These are phyloP conservation scores for Rutstroemia sp. DNA, from an alignment of 2,329 filamentous ascomycete species.

Conservation along the genomic window DNA sequence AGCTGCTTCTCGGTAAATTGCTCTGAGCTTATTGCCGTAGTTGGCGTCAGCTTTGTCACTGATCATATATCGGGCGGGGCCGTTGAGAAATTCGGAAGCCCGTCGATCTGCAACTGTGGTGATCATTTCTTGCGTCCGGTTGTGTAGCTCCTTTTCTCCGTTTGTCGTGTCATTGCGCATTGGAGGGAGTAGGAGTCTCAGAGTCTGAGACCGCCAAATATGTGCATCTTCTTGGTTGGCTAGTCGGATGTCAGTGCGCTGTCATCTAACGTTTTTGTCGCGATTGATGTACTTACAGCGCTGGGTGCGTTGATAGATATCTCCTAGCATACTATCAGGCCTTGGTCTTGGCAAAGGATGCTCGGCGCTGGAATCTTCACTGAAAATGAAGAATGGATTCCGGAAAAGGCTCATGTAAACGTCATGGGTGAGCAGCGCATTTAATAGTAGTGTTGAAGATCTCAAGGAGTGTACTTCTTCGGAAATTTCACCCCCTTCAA, in stretches of 20 bases:
- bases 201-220: constrained; percentile 17
- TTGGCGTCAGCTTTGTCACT: background rate
- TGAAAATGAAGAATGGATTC: constrained; percentile 13
- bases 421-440: constrained; percentile 13
- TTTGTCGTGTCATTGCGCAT: background rate
- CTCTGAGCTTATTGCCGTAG: background rate
- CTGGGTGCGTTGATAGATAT: background rate
- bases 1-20: constrained; percentile 13
- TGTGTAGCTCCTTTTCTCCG: background rate
- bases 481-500: constrained; percentile 8
- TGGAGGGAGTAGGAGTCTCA: constrained; percentile 14
- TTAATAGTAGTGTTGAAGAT: constrained; percentile 13
- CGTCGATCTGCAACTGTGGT: background rate
- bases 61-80: constrained; percentile 10
- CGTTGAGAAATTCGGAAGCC: constrained; percentile 4
- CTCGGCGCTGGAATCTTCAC: background rate
- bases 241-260: background rate
- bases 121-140: constrained; percentile 5
- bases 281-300: background rate
- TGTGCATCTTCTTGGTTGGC: constrained; percentile 16
- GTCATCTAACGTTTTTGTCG: background rate
- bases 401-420: constrained; percentile 10
- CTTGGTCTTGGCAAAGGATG: background rate
- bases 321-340: background rate
- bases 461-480: constrained; percentile 2